phyloP scores from a whole-genome alignment of 306 rosid species.

The Quercus berberidifolia region DNA sequence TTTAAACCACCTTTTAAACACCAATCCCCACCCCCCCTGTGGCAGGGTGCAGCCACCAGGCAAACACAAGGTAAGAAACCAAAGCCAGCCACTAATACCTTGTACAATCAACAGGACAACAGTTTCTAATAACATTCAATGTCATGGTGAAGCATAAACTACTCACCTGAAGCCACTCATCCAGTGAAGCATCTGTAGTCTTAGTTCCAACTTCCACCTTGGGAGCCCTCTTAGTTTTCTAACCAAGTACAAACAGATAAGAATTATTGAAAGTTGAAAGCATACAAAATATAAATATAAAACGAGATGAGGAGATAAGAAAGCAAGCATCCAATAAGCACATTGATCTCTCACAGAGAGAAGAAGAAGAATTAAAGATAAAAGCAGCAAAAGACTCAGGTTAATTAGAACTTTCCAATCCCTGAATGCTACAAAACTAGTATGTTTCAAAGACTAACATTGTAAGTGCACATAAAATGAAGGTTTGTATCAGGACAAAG shows the following conservation, averaged over 20 bases:
- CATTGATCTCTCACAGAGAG: not conserved
- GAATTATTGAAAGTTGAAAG: conserved; percentile 1
- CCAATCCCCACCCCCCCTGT: not conserved
- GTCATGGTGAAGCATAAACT: not conserved
- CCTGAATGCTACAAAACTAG: not conserved
- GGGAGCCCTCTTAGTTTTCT: conserved; percentile 90
- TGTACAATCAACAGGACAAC: not conserved
- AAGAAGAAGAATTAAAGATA: not conserved
- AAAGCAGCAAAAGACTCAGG: not conserved
- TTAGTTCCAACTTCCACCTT: conserved; percentile 94
- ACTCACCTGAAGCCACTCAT: conserved; percentile 95
- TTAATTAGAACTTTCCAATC: not conserved
- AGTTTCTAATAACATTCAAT: not conserved
- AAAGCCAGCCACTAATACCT: not conserved
- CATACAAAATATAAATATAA: not conserved
- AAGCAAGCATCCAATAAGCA: not conserved
- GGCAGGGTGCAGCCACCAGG: not conserved
- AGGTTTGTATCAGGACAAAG: not conserved
- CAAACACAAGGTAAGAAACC: not conserved
- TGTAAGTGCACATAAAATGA: not conserved
- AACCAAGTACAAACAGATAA: conserved; percentile 19
- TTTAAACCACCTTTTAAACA: not conserved
- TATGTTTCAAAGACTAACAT: not conserved
- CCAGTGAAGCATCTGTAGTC: conserved; percentile 65
- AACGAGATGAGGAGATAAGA: not conserved